Evolutionary conservation across 352 stramenopile species (phyloP).

Genomic region (Aphanomyces invadans): DNA sequence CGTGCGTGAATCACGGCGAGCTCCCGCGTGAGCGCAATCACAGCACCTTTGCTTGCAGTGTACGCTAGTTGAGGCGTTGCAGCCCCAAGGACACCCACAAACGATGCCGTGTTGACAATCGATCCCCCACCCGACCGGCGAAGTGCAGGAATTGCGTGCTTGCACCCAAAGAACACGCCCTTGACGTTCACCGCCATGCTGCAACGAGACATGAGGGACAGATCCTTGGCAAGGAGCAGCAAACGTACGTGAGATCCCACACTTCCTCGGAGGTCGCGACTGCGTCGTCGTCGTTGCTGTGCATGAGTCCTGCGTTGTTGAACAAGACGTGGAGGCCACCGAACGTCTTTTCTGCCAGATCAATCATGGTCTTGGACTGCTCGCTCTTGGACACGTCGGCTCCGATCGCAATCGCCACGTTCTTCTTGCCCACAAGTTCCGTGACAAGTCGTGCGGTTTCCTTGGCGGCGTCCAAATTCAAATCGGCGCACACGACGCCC

Average conservation of each 20-base stretch:
- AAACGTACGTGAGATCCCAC: constrained; percentile 56
- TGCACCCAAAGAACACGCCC: constrained; percentile 83
- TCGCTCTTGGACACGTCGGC: constrained; percentile 65
- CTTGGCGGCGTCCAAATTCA: constrained; percentile 55
- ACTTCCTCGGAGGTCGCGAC: constrained; percentile 66
- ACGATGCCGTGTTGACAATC: constrained; percentile 86
- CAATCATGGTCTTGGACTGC: constrained; percentile 71
- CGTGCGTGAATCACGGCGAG: constrained; percentile 77
- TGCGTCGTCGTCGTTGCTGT: constrained; percentile 70
- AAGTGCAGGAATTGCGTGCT: constrained; percentile 78
- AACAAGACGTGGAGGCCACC: constrained; percentile 72
- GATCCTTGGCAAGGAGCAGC: not conserved
- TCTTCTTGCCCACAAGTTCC: constrained; percentile 39
- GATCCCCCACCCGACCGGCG: constrained; percentile 67
- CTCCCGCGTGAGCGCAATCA: constrained; percentile 81
- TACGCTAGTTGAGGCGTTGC: constrained; percentile 84
- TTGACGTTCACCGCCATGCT: constrained; percentile 84
- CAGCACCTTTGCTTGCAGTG: constrained; percentile 80
- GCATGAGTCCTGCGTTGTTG: constrained; percentile 86
- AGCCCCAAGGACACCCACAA: constrained; percentile 70
- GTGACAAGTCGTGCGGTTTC: constrained; percentile 56
- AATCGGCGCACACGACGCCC: constrained; percentile 70
- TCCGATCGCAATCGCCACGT: constrained; percentile 48
- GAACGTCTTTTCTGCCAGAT: constrained; percentile 70
- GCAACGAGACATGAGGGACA: not conserved